Base-by-base conservation (phyloP, 2,329 filamentous ascomycete species). In the Talaromyces pinophilus region DNA sequence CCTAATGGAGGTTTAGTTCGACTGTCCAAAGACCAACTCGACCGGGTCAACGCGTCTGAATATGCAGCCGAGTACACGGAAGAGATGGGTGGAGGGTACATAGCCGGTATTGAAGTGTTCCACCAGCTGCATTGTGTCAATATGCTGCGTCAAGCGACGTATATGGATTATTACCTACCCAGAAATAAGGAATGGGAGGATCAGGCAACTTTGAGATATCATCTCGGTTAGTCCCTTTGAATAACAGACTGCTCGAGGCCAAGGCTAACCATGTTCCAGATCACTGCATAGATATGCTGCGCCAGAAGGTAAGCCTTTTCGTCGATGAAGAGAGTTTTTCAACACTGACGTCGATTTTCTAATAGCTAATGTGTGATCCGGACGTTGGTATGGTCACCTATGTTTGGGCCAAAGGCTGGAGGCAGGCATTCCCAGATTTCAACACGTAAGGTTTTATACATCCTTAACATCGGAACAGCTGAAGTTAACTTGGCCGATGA, bases 121-220 rank as follows among this genome's bases (percentile, higher is more conserved):
- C 54, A 59, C 54, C 54, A 59, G 33, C 54, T 59, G 19, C 54
- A 59, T 38, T 59, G 54, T 28, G 30, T 59, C 30, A 59, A 59
- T 10, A 59, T 59, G 54, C 17, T 59, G 17, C 54, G 54, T 10
- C 54, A 59, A 59, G 54, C 54, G 30, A 59, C 54, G 4, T 59
- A 59, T 59, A 59, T 59, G 44, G 30, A 59, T 38, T 59, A 59
- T 35, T 59, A 59, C 7, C 54, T 59, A 25, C 54, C 54, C 17
- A 38, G 19, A 22, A 59, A 59, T 5, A 59, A 59, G 54, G 54
- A 59, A 13, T 59, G 54, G 54, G 54, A 59, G 54, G 54, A 59
- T 30, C 30, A 59, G 17, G 30, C 17, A 59, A 59, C 54, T 38
- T 59, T 59, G 30, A 59, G 54, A 38, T 59, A 59, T 40, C 54